Evolutionary conservation across 2,329 filamentous ascomycete species (phyloP).

Genomic region (Fusarium camptoceras): DNA sequence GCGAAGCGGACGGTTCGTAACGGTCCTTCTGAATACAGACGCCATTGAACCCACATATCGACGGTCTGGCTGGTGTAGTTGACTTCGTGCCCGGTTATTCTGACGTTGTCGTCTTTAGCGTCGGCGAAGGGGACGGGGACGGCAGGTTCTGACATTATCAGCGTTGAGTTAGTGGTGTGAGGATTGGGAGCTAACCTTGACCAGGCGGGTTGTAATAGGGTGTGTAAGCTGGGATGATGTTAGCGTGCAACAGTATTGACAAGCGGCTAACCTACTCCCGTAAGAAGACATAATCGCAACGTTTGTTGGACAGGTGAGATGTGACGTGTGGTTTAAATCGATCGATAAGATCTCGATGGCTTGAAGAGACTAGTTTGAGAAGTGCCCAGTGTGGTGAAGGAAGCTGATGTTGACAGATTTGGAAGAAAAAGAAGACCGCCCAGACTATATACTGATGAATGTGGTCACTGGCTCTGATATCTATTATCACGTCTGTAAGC

Average conservation of each 20-base stretch:
- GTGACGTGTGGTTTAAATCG: background rate
- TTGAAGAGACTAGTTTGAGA: rapidly evolving
- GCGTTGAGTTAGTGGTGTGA: background rate
- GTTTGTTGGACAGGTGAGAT: background rate
- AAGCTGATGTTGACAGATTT: background rate
- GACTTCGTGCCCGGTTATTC: background rate
- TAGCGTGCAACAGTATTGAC: background rate
- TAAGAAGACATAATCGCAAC: background rate
- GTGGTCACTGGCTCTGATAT: rapidly evolving
- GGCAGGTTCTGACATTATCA: background rate
- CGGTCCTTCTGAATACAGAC: rapidly evolving
- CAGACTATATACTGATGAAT: background rate
- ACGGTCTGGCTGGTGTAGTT: background rate
- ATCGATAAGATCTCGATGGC: no score
- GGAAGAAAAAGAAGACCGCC: no score
- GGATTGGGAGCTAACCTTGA: background rate
- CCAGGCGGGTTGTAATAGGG: background rate
- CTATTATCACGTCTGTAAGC: rapidly evolving
- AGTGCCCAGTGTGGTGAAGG: no score
- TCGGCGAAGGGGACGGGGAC: background rate
- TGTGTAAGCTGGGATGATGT: background rate
- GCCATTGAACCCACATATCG: background rate
- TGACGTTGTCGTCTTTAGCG: rapidly evolving
- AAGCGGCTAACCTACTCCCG: background rate
- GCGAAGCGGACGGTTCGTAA: background rate